Evolutionary conservation across 1,139 yeast genomes (phyloP), one percentile per base, ranked within the genome.

Genomic region (Blastobotrys buckinghamii): DNA sequence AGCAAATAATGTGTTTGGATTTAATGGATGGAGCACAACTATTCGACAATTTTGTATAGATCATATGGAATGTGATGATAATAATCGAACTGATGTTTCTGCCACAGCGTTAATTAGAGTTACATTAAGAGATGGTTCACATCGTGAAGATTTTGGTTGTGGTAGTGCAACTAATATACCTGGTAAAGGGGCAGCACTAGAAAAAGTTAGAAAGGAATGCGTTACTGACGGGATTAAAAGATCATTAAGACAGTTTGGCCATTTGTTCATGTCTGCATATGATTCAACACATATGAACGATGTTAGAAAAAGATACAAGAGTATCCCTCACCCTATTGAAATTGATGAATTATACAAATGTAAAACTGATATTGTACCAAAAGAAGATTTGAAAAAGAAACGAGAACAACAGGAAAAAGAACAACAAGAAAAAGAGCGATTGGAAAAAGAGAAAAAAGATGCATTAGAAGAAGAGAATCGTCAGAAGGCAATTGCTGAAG

Each of bases 211-310:
- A 58, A 85, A 85, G 58, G 90, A 84, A 60, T 94, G 92, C 1
- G 75, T 80, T 26, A 85, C 95, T 0, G 94, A 85, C 64, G 95
- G 82, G 0, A 63, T 84, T 53, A 85, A 85, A 63, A 69, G 95
- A 38, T 83, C 90, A 30, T 70, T 85, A 55, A 72, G 94, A 51
- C 81, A 83, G 60, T 85, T 84, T 66, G 95, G 95, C 2, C 16
- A 43, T 39, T n/a, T 45, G 9, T 45, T 30, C 19, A 45, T 45
- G 44, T 39, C 44, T 6, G 43, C 48, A 1, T 45, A 45, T 30
- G 48, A 45, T 22, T 2, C 32, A 1, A 16, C 15, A 8, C 39
- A 39, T 35, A 45, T 45, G 48, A 19, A 12, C 5, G 35, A 45
- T 12, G 48, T 45, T 8, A 22, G 5, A 8, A 45, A 45, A 15